Evolutionary conservation across 1,284 basidiomycete species (phyloP).

Genomic region (Exobasidium rhododendri): DNA sequence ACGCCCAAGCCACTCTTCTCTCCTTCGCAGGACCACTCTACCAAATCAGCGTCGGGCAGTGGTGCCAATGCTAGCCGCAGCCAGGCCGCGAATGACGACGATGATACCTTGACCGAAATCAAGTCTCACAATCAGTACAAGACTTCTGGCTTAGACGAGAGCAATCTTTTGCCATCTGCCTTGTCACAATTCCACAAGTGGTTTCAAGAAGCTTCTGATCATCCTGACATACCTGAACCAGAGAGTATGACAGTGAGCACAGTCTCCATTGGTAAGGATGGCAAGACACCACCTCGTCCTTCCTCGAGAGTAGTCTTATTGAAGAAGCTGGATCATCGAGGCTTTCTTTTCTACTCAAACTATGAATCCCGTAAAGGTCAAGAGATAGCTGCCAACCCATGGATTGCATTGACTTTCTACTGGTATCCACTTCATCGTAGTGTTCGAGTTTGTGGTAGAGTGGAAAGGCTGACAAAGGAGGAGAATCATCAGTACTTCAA

Average conservation of each 20-base stretch:
- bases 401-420: constrained; percentile 81
- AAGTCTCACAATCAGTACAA: constrained; percentile 49
- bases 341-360: constrained; percentile 96
- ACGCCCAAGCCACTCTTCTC: constrained; percentile 5
- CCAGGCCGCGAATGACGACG: not conserved
- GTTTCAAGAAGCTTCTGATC: constrained; percentile 38
- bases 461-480: constrained; percentile 68
- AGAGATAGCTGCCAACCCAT: constrained; percentile 67
- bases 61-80: not conserved
- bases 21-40: too few species aligned
- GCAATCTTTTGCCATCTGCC: constrained; percentile 31
- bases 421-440: constrained; percentile 81
- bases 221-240: constrained; percentile 41
- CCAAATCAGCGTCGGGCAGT: too few species aligned
- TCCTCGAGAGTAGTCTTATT: constrained; percentile 85
- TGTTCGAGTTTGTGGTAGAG: constrained; percentile 79
- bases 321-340: constrained; percentile 69
- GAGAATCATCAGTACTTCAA: constrained; percentile 83
- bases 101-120: constrained; percentile 20
- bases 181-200: constrained; percentile 47
- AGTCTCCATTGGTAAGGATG: constrained; percentile 12
- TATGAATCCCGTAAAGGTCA: constrained; percentile 85
- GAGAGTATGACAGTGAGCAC: constrained; percentile 52
- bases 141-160: constrained; percentile 35
- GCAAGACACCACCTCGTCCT: constrained; percentile 58